These are phyloP conservation scores for Fomitopsis pinicola DNA, from an alignment of 1,284 basidiomycete species.

Conservation along the genomic window DNA sequence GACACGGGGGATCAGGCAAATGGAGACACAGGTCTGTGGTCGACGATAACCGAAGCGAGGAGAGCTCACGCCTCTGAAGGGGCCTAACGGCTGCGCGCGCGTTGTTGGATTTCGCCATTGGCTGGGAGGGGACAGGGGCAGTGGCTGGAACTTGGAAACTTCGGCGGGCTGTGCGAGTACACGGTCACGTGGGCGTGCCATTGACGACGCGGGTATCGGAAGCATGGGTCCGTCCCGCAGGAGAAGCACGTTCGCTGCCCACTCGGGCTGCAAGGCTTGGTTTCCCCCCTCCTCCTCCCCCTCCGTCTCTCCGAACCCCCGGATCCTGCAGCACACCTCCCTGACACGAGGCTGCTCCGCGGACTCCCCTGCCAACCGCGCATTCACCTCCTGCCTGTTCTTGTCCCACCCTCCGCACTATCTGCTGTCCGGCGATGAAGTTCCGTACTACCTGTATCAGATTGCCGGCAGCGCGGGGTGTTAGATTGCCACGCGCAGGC, in stretches of 20 bases:
- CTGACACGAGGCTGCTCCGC: neutral
- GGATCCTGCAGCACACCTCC: neutral
- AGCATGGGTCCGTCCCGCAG: neutral
- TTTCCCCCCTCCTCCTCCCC: neutral
- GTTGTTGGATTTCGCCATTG: no score
- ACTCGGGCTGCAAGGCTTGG: neutral
- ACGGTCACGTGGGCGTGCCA: slow-evolving; percentile 1
- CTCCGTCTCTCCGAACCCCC: neutral
- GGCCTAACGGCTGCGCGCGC: no score
- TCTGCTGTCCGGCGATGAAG: neutral
- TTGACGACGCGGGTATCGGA: neutral
- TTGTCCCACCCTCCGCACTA: neutral
- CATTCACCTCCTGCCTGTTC: neutral
- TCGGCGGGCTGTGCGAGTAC: neutral
- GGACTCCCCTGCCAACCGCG: neutral
- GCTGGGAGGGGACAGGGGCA: no score
- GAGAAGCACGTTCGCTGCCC: neutral
- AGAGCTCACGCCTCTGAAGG: no score
- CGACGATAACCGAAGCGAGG: no score
- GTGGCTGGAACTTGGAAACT: neutral
- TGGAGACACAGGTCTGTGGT: no score
- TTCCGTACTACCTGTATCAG: neutral
- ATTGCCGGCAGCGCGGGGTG: neutral
- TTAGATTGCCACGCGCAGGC: neutral
- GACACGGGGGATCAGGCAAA: no score